phyloP scores from a whole-genome alignment of 1,284 basidiomycete genomes.

The Puccinia horiana region DNA sequence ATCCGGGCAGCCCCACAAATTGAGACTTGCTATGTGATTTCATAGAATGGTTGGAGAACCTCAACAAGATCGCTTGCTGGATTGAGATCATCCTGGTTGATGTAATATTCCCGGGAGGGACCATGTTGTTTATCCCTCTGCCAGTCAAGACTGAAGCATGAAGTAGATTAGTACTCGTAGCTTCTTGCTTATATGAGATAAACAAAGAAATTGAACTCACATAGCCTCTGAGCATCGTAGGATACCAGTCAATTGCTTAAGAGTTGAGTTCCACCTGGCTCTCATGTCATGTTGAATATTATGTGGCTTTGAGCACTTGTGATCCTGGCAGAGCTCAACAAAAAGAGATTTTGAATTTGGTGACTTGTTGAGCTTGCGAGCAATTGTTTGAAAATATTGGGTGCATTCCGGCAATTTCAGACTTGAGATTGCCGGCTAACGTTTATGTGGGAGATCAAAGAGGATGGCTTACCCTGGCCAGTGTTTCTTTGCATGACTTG shows the following conservation, averaged over 20 bases:
- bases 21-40: neutral
- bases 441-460: too few species aligned
- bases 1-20: neutral
- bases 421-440: too few species aligned
- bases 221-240: neutral
- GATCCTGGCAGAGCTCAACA: neutral
- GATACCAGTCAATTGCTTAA: neutral
- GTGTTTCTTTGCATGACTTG: neutral
- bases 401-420: neutral
- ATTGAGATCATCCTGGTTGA: neutral
- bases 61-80: neutral
- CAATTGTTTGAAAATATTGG: neutral
- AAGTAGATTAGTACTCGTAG: neutral
- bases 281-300: constrained; percentile 5
- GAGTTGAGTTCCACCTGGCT: constrained; percentile 1
- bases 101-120: neutral
- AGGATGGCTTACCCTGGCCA: neutral
- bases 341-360: neutral
- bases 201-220: neutral
- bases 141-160: neutral
- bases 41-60: neutral
- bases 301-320: neutral
- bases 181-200: neutral
- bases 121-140: neutral
- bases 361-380: neutral